Conservation (phyloP, 257 asterid genomes). For the Pogostemon cablin region DNA sequence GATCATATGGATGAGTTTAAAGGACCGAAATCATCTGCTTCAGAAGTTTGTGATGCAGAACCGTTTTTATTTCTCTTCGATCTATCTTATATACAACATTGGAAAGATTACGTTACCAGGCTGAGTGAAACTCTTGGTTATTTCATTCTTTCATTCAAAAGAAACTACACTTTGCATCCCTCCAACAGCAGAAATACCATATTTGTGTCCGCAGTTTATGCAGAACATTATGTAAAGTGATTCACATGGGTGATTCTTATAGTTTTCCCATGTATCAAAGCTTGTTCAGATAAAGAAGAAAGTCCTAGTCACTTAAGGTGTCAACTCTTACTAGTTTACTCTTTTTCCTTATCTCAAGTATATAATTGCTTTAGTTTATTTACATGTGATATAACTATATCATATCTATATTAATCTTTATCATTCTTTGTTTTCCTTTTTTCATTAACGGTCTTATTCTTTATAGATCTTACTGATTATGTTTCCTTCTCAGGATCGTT, state of each 20-base stretch:
- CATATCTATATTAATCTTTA: not conserved
- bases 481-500: slow-evolving; percentile 65
- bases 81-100: slow-evolving; percentile 49
- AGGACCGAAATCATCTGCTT: slow-evolving; percentile 40
- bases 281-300: slow-evolving; percentile 77
- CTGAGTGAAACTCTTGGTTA: slow-evolving; percentile 70
- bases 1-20: slow-evolving; percentile 43
- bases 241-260: slow-evolving; percentile 82
- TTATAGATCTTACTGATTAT: slow-evolving; percentile 24
- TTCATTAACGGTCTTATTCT: not conserved
- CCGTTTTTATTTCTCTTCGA: slow-evolving; percentile 37
- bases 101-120: slow-evolving; percentile 78
- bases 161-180: slow-evolving; percentile 44
- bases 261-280: slow-evolving; percentile 91
- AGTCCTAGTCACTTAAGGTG: slow-evolving; percentile 89
- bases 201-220: slow-evolving; percentile 70
- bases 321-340: slow-evolving; percentile 29
- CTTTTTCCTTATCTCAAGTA: slow-evolving; percentile 28
- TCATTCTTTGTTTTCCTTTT: slow-evolving; percentile 23
- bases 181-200: slow-evolving; percentile 55
- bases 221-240: slow-evolving; percentile 93
- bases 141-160: slow-evolving; percentile 71
- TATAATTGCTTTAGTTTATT: slow-evolving; percentile 31
- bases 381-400: slow-evolving; percentile 15
- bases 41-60: slow-evolving; percentile 42